phyloP scores from a whole-genome alignment of 768 basidiomycete genomes.

The Brasilioporus rufonigricans region DNA sequence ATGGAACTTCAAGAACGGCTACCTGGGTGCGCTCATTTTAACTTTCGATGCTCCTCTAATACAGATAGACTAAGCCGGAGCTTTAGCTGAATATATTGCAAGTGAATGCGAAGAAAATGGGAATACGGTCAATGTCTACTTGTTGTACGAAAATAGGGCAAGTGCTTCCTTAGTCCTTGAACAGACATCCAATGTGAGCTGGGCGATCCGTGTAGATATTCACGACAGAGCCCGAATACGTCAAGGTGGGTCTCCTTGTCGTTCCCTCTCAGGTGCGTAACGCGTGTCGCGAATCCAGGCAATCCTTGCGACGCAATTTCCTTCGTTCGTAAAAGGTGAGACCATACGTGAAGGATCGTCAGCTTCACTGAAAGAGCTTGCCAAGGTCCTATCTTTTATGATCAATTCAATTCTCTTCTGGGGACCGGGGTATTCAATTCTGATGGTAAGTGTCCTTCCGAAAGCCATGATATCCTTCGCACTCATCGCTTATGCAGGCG shows the following conservation, averaged over 20 bases:
- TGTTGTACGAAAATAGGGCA: conserved; percentile 30
- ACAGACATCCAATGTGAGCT: neutral
- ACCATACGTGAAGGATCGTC: neutral
- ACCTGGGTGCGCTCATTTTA: conserved; percentile 39
- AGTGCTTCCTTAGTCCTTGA: neutral
- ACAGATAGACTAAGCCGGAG: neutral
- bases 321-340: conserved; percentile 36
- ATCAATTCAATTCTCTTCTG: conserved; percentile 28
- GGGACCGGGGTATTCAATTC: conserved; percentile 43
- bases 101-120: conserved; percentile 18
- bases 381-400: conserved; percentile 23
- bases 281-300: conserved; percentile 22
- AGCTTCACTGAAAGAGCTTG: neutral
- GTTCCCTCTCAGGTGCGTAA: neutral
- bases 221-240: conserved; percentile 39
- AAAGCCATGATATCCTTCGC: neutral
- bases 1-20: conserved; percentile 41
- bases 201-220: conserved; percentile 26
- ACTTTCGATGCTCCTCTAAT: neutral
- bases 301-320: conserved; percentile 38
- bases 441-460: conserved; percentile 27
- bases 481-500: conserved; percentile 21
- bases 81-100: conserved; percentile 11
- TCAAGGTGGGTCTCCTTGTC: conserved; percentile 30
- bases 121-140: conserved; percentile 21